Evolutionary conservation across 2,329 filamentous ascomycete genomes (phyloP).

Genomic region (Hypoxylon sp.): DNA sequence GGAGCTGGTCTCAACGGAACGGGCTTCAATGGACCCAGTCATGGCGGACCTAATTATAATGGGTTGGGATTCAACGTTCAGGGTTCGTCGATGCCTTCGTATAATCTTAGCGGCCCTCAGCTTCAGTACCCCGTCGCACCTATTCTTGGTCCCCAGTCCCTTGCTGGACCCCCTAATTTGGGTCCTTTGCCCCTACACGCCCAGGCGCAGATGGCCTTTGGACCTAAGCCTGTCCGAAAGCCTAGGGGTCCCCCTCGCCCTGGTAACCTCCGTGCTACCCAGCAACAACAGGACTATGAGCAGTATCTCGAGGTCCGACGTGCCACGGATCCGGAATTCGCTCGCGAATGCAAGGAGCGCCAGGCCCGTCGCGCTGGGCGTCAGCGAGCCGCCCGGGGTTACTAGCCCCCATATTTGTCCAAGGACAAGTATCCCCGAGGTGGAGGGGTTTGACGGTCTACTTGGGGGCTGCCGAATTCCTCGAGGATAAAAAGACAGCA

Average conservation of each 20-base stretch:
- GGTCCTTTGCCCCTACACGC: conserved; percentile 24
- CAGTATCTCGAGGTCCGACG: conserved; percentile 53
- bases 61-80: not conserved
- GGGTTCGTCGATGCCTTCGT: not conserved
- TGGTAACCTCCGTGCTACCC: conserved; percentile 42
- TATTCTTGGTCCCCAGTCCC: not conserved
- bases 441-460: not conserved
- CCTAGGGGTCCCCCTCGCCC: conserved; percentile 48
- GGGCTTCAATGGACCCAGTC: not conserved
- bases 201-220: conserved; percentile 48
- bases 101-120: not conserved
- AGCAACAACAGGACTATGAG: conserved; percentile 52
- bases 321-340: conserved; percentile 46
- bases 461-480: not conserved
- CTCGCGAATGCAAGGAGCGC: conserved; percentile 50
- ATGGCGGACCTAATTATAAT: not conserved
- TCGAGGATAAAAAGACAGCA: not conserved
- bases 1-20: not conserved
- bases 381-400: conserved; percentile 4
- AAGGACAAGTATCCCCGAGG: not conserved
- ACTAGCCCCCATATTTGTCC: not conserved
- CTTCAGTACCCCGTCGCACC: not conserved
- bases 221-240: conserved; percentile 55
- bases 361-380: conserved; percentile 51
- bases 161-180: not conserved